Evolutionary conservation across 2,329 filamentous ascomycete species (phyloP).

Genomic region (Botryotinia convoluta): DNA sequence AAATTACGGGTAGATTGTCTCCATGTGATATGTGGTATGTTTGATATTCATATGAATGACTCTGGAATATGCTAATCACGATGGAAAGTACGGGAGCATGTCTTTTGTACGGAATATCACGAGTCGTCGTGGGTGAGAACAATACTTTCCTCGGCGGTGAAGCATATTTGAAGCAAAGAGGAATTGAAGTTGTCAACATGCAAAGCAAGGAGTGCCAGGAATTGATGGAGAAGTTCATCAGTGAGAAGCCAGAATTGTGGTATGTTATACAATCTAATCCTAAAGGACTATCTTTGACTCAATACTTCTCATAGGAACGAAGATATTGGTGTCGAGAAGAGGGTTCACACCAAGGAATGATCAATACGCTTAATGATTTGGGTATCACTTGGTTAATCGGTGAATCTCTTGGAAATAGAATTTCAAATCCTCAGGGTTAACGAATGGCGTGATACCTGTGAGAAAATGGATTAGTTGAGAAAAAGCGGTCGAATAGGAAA

Average conservation of each 20-base stretch:
- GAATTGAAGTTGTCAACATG: constrained; percentile 71
- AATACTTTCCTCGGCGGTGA: constrained; percentile 69
- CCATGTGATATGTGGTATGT: constrained; percentile 70
- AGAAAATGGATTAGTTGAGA: constrained; percentile 25
- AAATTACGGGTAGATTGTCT: constrained; percentile 48
- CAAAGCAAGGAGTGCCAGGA: constrained; percentile 62
- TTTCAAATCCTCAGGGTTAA: constrained; percentile 88
- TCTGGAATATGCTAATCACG: constrained; percentile 8
- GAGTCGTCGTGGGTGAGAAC: constrained; percentile 77
- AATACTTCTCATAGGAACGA: constrained; percentile 48
- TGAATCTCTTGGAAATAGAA: constrained; percentile 95
- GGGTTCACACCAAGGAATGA: constrained; percentile 42
- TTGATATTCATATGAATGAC: background rate
- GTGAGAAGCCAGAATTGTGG: constrained; percentile 70
- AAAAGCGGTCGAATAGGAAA: constrained; percentile 11
- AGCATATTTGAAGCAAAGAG: constrained; percentile 62
- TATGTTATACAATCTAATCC: constrained; percentile 38
- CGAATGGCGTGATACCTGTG: constrained; percentile 85
- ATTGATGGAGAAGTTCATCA: constrained; percentile 71
- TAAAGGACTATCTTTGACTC: background rate
- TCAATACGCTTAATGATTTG: background rate
- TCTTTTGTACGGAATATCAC: constrained; percentile 69
- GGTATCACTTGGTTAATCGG: constrained; percentile 49
- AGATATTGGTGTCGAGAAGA: constrained; percentile 53
- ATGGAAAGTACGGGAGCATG: constrained; percentile 62